These are phyloP conservation scores for Kodamaea kaohsiungensis DNA, from an alignment of 805 yeast genomes.

Conservation along the genomic window DNA sequence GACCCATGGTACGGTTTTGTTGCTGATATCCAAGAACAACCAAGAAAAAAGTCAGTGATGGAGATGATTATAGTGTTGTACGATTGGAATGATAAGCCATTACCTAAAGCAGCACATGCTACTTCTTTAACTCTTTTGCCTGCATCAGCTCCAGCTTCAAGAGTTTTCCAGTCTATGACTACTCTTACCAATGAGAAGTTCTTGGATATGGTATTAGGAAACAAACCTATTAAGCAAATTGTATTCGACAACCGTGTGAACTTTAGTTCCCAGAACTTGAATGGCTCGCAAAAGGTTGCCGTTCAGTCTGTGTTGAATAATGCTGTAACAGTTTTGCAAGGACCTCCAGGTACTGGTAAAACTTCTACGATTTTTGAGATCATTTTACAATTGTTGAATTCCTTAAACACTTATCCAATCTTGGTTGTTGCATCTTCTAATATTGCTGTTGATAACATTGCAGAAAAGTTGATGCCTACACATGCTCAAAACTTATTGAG, in stretches of 20 bases:
- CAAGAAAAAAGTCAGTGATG: constrained; percentile 17
- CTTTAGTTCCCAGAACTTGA: constrained; percentile 50
- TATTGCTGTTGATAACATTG: constrained; percentile 74
- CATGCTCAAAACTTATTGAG: constrained; percentile 55
- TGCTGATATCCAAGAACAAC: constrained; percentile 28
- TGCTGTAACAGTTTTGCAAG: constrained; percentile 49
- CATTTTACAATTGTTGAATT: constrained; percentile 54
- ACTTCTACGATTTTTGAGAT: constrained; percentile 46
- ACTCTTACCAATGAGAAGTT: constrained; percentile 54
- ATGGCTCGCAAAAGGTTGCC: constrained; percentile 61
- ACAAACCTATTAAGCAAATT: constrained; percentile 55
- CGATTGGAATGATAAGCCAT: constrained; percentile 55
- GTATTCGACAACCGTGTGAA: constrained; percentile 55
- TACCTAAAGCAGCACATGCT: constrained; percentile 48
- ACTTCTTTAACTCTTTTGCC: constrained; percentile 49
- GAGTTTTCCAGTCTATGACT: constrained; percentile 69
- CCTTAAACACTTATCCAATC: constrained; percentile 59
- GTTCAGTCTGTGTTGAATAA: constrained; percentile 52
- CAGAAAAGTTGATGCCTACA: constrained; percentile 58
- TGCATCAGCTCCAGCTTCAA: constrained; percentile 59
- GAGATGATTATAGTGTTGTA: constrained; percentile 53
- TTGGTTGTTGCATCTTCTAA: constrained; percentile 76
- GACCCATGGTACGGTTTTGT: constrained; percentile 62
- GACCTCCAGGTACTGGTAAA: constrained; percentile 47
- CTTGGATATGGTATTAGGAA: constrained; percentile 54